Evolutionary conservation across 106 monocot genomes (phyloP).

Genomic region (Ottelia alismoides): DNA sequence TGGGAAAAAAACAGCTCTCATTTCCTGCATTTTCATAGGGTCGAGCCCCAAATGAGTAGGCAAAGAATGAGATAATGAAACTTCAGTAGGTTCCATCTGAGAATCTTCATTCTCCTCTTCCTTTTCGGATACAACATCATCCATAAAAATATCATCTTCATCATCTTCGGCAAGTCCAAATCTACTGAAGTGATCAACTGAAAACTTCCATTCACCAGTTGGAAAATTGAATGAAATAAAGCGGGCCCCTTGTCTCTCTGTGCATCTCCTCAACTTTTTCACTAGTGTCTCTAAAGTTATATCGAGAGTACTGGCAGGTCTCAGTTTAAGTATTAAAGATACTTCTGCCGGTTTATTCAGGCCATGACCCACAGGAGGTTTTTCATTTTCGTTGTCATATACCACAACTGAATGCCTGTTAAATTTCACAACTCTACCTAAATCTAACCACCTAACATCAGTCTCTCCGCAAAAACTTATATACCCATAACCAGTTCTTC

Average conservation of each 20-base stretch:
- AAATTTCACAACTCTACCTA: slow-evolving; percentile 72
- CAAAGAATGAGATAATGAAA: slow-evolving; percentile 71
- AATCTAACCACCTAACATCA: slow-evolving; percentile 60
- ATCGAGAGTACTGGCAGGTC: neutral
- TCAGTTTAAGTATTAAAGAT: slow-evolving; percentile 34
- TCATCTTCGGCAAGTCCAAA: slow-evolving; percentile 70
- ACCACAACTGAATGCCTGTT: slow-evolving; percentile 45
- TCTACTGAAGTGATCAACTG: slow-evolving; percentile 84
- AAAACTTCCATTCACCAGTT: slow-evolving; percentile 69
- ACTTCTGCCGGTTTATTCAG: slow-evolving; percentile 93
- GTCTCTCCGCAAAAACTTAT: slow-evolving; percentile 48
- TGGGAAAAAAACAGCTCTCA: slow-evolving; percentile 80
- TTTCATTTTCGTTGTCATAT: slow-evolving; percentile 56
- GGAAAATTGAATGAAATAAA: slow-evolving; percentile 60
- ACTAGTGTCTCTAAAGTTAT: slow-evolving; percentile 10
- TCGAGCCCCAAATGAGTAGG: slow-evolving; percentile 98
- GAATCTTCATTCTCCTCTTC: slow-evolving; percentile 19
- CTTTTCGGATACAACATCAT: slow-evolving; percentile 34
- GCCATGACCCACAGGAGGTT: slow-evolving; percentile 68
- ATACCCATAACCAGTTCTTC: slow-evolving; percentile 58
- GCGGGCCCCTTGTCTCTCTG: slow-evolving; percentile 48
- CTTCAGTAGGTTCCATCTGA: slow-evolving; percentile 10
- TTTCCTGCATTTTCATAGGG: slow-evolving; percentile 84
- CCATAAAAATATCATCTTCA: slow-evolving; percentile 66
- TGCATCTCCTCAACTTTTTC: slow-evolving; percentile 24